Base-by-base conservation (phyloP, 2,329 filamentous ascomycete species). In the Lachnellula cervina region DNA sequence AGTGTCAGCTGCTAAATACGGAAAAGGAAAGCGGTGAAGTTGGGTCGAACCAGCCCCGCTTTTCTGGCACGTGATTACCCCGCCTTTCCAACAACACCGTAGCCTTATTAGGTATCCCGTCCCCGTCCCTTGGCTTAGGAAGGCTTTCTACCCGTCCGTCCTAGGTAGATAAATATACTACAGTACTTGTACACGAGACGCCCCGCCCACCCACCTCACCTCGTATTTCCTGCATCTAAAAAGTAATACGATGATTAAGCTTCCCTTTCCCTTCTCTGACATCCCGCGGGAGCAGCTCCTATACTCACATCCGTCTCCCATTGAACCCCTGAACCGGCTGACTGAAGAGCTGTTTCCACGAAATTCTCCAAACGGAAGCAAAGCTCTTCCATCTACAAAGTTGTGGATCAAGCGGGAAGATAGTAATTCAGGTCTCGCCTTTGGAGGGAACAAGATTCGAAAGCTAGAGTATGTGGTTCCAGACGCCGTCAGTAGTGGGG, bases 361-460 rank as follows among this genome's bases (percentile, higher is more conserved):
- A 34, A 8, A 52, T 13, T 23, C 16, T 40, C 16, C 42, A 13
- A 47, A 14, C 44, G 23, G 44, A 16, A n/a, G 14, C 23, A 25
- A 17, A 34, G 11, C 19, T 25, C 28, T 9, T 32, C 35, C 32
- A 17, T 42, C 17, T 25, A 37, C 40, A 52, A 37, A 44, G 23
- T 43, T 49, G 21, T 54, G 46, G 37, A 54, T 54, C n/a, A 43
- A 49, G 16, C 35, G 46, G 14, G 52, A 54, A 49, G 45, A 54
- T 17, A 34, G 35, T 45, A 54, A 45, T 21, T 49, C 52, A 8
- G 45, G 45, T 11, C 37, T 54, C 13, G 46, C 52, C 8, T 54
- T 49, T 23, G 52, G 52, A 16, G 46, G 52, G 16, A 53, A 54
- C 37, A 54, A 54, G 34, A 38, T 54, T 37, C 37, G 52, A 21